phyloP scores from a whole-genome alignment of 257 asterid species.

The Dorcoceras hygrometricum region DNA sequence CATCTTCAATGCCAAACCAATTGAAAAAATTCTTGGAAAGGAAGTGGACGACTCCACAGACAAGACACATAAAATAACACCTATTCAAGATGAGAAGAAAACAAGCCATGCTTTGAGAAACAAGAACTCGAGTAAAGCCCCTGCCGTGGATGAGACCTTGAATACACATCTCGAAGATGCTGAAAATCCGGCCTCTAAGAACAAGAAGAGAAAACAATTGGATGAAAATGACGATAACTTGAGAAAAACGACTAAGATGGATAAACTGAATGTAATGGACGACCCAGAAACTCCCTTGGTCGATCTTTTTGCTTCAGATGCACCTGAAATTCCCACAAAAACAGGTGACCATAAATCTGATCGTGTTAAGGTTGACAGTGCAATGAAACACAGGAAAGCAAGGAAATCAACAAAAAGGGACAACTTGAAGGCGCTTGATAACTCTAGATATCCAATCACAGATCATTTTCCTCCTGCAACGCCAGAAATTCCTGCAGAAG shows the following conservation, averaged over 20 bases:
- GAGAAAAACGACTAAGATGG: constrained; percentile 33
- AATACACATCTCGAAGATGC: constrained; percentile 26
- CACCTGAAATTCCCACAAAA: constrained; percentile 19
- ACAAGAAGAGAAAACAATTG: constrained; percentile 30
- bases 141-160: constrained; percentile 16
- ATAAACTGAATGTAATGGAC: constrained; percentile 39
- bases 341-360: constrained; percentile 22
- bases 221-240: constrained; percentile 35
- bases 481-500: neutral
- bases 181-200: constrained; percentile 25
- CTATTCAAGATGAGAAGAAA: constrained; percentile 17
- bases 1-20: constrained; percentile 59
- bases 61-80: constrained; percentile 18
- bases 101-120: constrained; percentile 18
- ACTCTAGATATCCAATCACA: neutral
- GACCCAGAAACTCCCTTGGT: constrained; percentile 57
- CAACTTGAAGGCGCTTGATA: neutral
- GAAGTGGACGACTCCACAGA: constrained; percentile 32
- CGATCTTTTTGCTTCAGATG: constrained; percentile 40
- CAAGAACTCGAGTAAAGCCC: constrained; percentile 29
- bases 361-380: neutral
- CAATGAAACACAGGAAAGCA: neutral
- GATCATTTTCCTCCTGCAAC: neutral
- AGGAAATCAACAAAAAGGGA: neutral
- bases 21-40: constrained; percentile 40